Evolutionary conservation across 306 rosid species (phyloP).

Genomic region (Begonia masoniana): DNA sequence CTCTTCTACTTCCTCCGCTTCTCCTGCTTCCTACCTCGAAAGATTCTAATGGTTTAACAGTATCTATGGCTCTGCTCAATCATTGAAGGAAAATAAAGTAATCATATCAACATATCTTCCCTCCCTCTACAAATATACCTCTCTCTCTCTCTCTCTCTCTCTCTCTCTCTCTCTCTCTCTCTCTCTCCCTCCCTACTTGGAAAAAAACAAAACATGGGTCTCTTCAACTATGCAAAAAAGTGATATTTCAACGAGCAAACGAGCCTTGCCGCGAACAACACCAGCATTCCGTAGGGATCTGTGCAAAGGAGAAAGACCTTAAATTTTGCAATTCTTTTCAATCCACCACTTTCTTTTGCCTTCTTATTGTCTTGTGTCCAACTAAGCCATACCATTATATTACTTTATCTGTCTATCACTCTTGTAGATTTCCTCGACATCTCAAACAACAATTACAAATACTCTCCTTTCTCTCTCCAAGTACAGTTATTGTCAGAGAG

Average conservation of each 20-base stretch:
- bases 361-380: slow-evolving; percentile 21
- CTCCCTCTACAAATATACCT: background rate
- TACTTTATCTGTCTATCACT: too few species aligned
- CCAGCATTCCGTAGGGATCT: slow-evolving; percentile 95
- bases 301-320: slow-evolving; percentile 59
- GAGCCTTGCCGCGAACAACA: slow-evolving; percentile 47
- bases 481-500: too few species aligned
- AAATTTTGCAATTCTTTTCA: slow-evolving; percentile 20
- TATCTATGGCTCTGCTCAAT: background rate
- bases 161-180: background rate
- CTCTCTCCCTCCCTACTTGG: slow-evolving; percentile 8
- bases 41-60: background rate
- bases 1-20: background rate
- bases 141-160: background rate
- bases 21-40: background rate
- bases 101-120: background rate
- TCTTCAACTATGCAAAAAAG: slow-evolving; percentile 48
- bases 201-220: slow-evolving; percentile 37
- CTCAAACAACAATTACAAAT: too few species aligned
- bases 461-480: too few species aligned
- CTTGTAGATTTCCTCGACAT: too few species aligned
- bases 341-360: background rate
- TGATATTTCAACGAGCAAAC: slow-evolving; percentile 10
- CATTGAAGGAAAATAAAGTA: slow-evolving; percentile 4
- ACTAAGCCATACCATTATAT: slow-evolving; percentile 1